Percentiles rank a stretch among this genome's conserved stretches.
phyloP scores from a whole-genome alignment of 805 yeast species.

The Wickerhamomyces xylosicus region DNA sequence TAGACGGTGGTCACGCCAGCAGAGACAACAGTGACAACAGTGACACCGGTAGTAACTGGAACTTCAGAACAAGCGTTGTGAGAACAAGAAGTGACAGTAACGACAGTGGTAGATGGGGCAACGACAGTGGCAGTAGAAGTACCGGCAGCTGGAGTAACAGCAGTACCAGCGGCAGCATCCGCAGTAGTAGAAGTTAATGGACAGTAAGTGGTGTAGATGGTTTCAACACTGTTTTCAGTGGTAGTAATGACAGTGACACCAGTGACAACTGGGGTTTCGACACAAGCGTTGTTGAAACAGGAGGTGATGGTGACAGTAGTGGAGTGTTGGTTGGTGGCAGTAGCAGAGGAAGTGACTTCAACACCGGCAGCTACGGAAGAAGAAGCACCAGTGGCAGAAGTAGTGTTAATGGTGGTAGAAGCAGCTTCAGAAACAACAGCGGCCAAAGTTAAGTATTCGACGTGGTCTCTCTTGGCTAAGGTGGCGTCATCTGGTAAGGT shows the following conservation, averaged over 20 bases:
- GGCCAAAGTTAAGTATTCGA: neutral
- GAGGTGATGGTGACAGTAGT: constrained; percentile 8
- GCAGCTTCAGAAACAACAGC: constrained; percentile 7
- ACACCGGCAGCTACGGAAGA: constrained; percentile 4
- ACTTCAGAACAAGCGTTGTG: neutral
- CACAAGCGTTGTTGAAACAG: constrained; percentile 6
- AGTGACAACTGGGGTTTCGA: constrained; percentile 8
- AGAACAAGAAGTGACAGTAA: neutral
- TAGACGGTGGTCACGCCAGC: neutral
- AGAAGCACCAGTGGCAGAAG: constrained; percentile 10
- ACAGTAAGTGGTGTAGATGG: constrained; percentile 32
- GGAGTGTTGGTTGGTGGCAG: constrained; percentile 2
- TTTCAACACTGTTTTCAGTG: constrained; percentile 12
- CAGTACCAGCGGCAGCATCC: constrained; percentile 1
- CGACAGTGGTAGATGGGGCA: constrained; percentile 1
- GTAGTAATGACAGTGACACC: constrained; percentile 8
- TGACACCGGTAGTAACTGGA: neutral
- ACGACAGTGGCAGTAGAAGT: constrained; percentile 3
- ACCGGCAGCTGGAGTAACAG: constrained; percentile 3
- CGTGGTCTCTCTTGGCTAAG: constrained; percentile 6
- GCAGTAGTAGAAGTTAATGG: constrained; percentile 18
- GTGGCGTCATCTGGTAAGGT: constrained; percentile 12
- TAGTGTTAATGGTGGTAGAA: constrained; percentile 4
- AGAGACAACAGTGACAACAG: neutral
- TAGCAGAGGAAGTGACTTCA: constrained; percentile 9